Evolutionary conservation across 768 basidiomycete species (phyloP).

Genomic region (Boletus eberwhitei): DNA sequence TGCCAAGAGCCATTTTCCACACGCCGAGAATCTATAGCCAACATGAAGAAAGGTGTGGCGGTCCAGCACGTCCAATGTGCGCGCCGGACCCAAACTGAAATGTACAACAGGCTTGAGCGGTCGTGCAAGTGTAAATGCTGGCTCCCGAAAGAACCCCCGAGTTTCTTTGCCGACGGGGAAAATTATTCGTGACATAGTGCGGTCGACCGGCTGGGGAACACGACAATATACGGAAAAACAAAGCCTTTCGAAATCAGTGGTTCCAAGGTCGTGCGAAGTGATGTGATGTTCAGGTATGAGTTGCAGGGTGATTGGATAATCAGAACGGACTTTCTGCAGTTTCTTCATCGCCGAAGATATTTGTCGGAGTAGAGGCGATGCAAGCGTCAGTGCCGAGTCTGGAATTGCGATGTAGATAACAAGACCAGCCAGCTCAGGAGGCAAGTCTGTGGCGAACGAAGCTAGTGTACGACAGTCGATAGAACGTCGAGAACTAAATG

Average conservation of each 20-base stretch:
- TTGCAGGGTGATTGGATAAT: slow-evolving; percentile 59
- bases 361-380: slow-evolving; percentile 67
- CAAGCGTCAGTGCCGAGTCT: slow-evolving; percentile 53
- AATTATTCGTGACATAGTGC: slow-evolving; percentile 55
- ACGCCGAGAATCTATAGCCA: slow-evolving; percentile 63
- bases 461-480: slow-evolving; percentile 32
- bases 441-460: slow-evolving; percentile 46
- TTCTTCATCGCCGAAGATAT: slow-evolving; percentile 63
- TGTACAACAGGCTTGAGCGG: slow-evolving; percentile 34
- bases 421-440: slow-evolving; percentile 38
- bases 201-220: slow-evolving; percentile 56
- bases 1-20: slow-evolving; percentile 76
- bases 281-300: slow-evolving; percentile 68
- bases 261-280: slow-evolving; percentile 30
- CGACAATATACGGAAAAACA: slow-evolving; percentile 72
- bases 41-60: slow-evolving; percentile 69
- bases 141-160: slow-evolving; percentile 58
- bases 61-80: slow-evolving; percentile 50
- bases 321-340: slow-evolving; percentile 43
- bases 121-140: slow-evolving; percentile 62
- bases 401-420: slow-evolving; percentile 73
- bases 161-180: slow-evolving; percentile 38
- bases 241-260: slow-evolving; percentile 42
- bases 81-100: slow-evolving; percentile 39
- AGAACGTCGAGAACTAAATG: neutral